Base-by-base conservation (phyloP, 345 rosid genomes). In the Arabidopsis suecica region DNA sequence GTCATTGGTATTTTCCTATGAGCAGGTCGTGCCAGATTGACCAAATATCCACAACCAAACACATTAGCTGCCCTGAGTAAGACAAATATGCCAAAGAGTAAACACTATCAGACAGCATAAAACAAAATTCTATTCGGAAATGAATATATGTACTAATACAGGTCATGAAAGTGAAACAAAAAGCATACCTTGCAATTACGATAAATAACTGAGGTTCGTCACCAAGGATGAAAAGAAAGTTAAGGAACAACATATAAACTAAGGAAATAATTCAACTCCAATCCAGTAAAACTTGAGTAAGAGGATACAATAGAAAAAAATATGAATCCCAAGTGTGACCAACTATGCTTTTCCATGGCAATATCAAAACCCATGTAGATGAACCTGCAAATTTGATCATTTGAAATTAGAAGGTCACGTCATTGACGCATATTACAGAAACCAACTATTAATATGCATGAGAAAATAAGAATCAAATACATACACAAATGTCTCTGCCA, bases 301-400 rank as follows among this genome's bases (percentile, higher is more conserved):
- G 69, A 92, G 99, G 97, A 95, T 95, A 95, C 99, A 82, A 95
- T 90, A 36, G 98, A 95, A 87, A 95, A 90, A 73, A 83, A 88
- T 82, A 92, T 92, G 80, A 95, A 95, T 57, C 99, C 99, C 65
- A 88, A 61, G 55, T 95, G 99, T 9, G 99, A 92, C 99, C 99
- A 95, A 80, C 99, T 92, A 77, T 95, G 99, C 76, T 90, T 89
- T 79, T 92, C 99, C 91, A 95, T 92, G 61, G 96, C 98, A 79
- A 95, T 95, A 84, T 90, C 97, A 81, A 92, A 95, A 23, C 99
- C 99, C 99, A 95, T 92, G 87, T 92, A 95, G 69, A 95, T 95
- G 76, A 95, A 95, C 81, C 99, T 95, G 93, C 78, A 80, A 8
- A 76, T 79, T 69, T 57, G 54, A 77, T 73, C 34, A 76, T 76